A percentile compares a stretch with the other conserved stretches of the same genome.
These are phyloP conservation scores for Sesbania bispinosa DNA, from an alignment of 306 rosid genomes.

Conservation along the genomic window DNA sequence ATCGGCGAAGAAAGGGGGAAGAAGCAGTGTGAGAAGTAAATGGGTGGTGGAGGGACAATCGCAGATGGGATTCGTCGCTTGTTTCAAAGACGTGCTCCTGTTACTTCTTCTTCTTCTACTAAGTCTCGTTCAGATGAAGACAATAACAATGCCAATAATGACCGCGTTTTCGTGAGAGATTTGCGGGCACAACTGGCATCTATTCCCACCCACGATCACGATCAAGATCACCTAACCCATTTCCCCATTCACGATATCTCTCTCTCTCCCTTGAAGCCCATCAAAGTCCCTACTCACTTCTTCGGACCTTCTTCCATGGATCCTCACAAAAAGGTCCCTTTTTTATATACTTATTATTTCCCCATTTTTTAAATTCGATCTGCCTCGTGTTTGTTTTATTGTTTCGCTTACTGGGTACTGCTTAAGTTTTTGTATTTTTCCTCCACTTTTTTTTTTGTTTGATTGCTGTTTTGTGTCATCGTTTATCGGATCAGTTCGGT, in stretches of 20 bases:
- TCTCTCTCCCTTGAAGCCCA: conserved; percentile 27
- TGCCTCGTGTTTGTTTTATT: neutral
- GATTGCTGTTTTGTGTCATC: neutral
- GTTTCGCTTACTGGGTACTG: neutral
- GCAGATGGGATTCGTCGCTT: conserved; percentile 45
- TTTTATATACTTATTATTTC: neutral
- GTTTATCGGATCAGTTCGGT: too few species aligned
- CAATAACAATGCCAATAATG: neutral
- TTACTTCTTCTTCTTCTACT: neutral
- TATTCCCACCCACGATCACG: conserved; percentile 16
- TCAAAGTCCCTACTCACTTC: conserved; percentile 34
- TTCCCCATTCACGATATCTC: conserved; percentile 5
- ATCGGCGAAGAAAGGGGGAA: conserved; percentile 7
- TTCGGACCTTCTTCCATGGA: conserved; percentile 38
- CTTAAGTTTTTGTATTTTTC: neutral
- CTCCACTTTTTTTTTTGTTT: neutral
- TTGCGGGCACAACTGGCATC: conserved; percentile 39
- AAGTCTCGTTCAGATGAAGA: too few species aligned
- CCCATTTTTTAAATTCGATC: too few species aligned
- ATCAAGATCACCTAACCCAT: neutral
- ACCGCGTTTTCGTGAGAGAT: conserved; percentile 30
- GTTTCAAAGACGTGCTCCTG: conserved; percentile 38
- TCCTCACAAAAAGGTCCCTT: conserved; percentile 37
- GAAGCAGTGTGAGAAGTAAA: too few species aligned
- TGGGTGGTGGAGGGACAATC: conserved; percentile 53